Conservation (phyloP, 306 rosid genomes). For the Sicyos baderoa region DNA sequence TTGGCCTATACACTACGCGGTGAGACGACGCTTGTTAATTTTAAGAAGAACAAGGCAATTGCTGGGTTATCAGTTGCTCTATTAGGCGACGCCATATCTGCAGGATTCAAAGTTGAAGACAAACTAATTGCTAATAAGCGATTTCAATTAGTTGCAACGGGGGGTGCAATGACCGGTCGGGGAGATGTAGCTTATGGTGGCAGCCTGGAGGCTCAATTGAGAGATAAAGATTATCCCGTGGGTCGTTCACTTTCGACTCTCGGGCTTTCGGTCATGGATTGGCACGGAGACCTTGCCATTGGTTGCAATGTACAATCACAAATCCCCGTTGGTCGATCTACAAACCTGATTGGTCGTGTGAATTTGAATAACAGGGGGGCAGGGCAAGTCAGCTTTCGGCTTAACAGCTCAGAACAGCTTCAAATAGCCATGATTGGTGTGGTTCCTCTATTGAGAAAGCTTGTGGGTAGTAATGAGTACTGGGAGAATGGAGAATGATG, state of each 20-base stretch:
- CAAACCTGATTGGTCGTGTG: slow-evolving; percentile 65
- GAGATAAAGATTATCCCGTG: slow-evolving; percentile 77
- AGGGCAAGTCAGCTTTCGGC: slow-evolving; percentile 78
- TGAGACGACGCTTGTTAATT: slow-evolving; percentile 71
- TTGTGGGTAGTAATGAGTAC: slow-evolving; percentile 44
- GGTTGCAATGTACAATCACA: slow-evolving; percentile 89
- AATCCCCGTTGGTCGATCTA: slow-evolving; percentile 67
- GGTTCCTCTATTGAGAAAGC: slow-evolving; percentile 57
- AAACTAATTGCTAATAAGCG: slow-evolving; percentile 67
- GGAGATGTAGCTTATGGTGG: slow-evolving; percentile 93
- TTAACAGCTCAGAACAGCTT: slow-evolving; percentile 89
- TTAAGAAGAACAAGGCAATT: slow-evolving; percentile 67
- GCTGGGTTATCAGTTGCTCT: slow-evolving; percentile 76
- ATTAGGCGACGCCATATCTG: slow-evolving; percentile 75
- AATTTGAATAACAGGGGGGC: slow-evolving; percentile 87
- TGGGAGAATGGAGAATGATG: slow-evolving; percentile 51
- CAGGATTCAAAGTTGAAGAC: slow-evolving; percentile 81
- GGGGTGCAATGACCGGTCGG: slow-evolving; percentile 84
- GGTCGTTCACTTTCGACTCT: slow-evolving; percentile 78
- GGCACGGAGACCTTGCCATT: slow-evolving; percentile 96
- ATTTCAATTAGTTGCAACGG: slow-evolving; percentile 56
- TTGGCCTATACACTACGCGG: slow-evolving; percentile 80
- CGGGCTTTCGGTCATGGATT: slow-evolving; percentile 88
- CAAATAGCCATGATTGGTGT: slow-evolving; percentile 69
- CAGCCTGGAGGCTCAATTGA: slow-evolving; percentile 89